Conservation (phyloP, 140 eudicot genomes). For the Bidens hawaiensis region DNA sequence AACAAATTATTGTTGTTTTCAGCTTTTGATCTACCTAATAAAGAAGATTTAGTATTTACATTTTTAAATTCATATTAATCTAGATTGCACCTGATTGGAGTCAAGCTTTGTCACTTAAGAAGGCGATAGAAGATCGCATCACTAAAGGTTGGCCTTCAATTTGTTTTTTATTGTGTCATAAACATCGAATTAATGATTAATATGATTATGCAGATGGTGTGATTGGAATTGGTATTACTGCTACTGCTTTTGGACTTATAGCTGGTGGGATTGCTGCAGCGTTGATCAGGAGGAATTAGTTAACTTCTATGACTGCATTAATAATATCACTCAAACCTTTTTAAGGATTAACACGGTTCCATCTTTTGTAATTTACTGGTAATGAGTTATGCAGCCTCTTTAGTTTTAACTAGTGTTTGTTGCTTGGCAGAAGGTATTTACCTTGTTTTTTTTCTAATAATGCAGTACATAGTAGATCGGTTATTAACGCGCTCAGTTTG, state of each 20-base stretch:
- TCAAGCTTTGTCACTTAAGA: constrained; percentile 66
- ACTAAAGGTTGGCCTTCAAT: constrained; percentile 42
- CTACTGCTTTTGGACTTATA: constrained; percentile 65
- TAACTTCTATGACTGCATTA: constrained; percentile 1
- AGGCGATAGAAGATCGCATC: constrained; percentile 60
- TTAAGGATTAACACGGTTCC: constrained; percentile 7
- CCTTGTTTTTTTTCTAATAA: constrained; percentile 23
- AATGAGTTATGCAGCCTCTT: constrained; percentile 9
- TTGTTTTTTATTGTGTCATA: neutral
- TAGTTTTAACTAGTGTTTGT: constrained; percentile 16
- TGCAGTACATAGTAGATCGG: constrained; percentile 13
- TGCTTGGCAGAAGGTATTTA: constrained; percentile 15
- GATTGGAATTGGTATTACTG: constrained; percentile 71
- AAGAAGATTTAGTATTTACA: neutral
- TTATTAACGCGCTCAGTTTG: neutral
- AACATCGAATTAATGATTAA: neutral
- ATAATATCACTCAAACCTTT: constrained; percentile 22
- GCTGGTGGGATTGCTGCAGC: constrained; percentile 74
- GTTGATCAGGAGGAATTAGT: constrained; percentile 50
- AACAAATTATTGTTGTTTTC: neutral
- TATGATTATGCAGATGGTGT: constrained; percentile 53
- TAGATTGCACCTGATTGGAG: constrained; percentile 81
- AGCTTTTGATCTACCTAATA: neutral
- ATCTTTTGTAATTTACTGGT: neutral
- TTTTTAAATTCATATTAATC: neutral